Conservation (phyloP, 148 eudicot genomes). For the Simmondsia chinensis region DNA sequence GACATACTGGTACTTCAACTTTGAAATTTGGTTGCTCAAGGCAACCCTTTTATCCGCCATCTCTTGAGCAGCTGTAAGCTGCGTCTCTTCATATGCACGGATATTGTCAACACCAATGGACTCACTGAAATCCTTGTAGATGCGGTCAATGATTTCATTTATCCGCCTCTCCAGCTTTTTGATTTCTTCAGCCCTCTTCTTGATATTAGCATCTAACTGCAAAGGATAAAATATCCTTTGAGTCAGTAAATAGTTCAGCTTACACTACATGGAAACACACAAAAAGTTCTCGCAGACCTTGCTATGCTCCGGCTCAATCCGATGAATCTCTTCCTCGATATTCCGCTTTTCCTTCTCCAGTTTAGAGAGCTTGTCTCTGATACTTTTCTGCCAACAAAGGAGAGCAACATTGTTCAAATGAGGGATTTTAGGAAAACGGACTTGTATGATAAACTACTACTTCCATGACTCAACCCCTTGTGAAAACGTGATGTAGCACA, state of each 20-base stretch:
- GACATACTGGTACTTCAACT: constrained; percentile 91
- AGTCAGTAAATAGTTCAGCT: not conserved
- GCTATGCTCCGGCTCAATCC: constrained; percentile 52
- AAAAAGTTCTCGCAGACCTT: constrained; percentile 34
- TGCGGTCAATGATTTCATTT: constrained; percentile 72
- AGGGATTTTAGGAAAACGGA: too few relatives aligned
- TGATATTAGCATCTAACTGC: constrained; percentile 51
- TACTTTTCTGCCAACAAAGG: constrained; percentile 59
- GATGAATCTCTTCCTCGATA: constrained; percentile 50
- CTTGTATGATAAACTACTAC: too few relatives aligned
- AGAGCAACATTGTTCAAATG: constrained; percentile 7
- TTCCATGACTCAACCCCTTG: too few relatives aligned
- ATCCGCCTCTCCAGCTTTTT: constrained; percentile 61
- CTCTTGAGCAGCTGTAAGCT: constrained; percentile 72
- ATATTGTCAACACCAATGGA: constrained; percentile 82
- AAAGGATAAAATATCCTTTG: constrained; percentile 10
- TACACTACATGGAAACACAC: not conserved
- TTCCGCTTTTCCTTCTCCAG: constrained; percentile 58
- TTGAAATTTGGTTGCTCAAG: constrained; percentile 82
- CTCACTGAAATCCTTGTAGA: constrained; percentile 76
- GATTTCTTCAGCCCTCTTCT: constrained; percentile 48
- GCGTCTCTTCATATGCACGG: constrained; percentile 92
- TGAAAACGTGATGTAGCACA: too few relatives aligned
- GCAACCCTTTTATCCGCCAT: constrained; percentile 66
- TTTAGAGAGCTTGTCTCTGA: constrained; percentile 58